Conservation (phyloP, 176 grass and related monocot species). For the Hyparrhenia diplandra region DNA sequence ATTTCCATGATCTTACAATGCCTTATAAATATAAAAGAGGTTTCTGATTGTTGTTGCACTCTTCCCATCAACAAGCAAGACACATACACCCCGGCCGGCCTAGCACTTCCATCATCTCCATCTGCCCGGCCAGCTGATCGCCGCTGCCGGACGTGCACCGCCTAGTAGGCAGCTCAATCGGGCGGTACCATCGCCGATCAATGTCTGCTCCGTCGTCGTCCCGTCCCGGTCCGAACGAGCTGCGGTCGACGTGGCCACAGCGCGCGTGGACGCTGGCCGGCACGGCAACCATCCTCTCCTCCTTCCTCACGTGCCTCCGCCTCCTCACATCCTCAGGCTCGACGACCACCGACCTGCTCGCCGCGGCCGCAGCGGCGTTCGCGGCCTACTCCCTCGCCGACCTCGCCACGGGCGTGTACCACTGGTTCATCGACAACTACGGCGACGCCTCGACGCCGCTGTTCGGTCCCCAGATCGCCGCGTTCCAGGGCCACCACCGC, state of each 20-base stretch:
- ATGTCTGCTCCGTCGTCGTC: too few species aligned
- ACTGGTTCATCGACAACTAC: conserved; percentile 96
- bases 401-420: conserved; percentile 65
- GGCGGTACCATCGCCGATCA: too few species aligned
- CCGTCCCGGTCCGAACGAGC: conserved; percentile 6
- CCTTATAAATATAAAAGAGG: too few species aligned
- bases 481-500: conserved; percentile 85
- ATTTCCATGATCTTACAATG: too few species aligned
- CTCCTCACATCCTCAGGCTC: too few species aligned
- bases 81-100: not conserved
- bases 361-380: not conserved
- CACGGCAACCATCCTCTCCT: conserved; percentile 16
- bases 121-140: too few species aligned
- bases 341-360: not conserved
- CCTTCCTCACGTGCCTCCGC: too few species aligned
- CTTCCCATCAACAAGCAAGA: too few species aligned
- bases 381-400: conserved; percentile 70
- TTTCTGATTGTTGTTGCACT: too few species aligned
- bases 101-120: too few species aligned
- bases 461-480: conserved; percentile 63
- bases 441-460: conserved; percentile 61
- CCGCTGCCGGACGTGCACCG: too few species aligned
- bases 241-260: conserved; percentile 86
- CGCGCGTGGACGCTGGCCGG: conserved; percentile 67
- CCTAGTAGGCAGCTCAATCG: too few species aligned